Evolutionary conservation across 345 rosid genomes (phyloP), one percentile per base, ranked within the genome.

Genomic region (Hibiscus tridactylites): DNA sequence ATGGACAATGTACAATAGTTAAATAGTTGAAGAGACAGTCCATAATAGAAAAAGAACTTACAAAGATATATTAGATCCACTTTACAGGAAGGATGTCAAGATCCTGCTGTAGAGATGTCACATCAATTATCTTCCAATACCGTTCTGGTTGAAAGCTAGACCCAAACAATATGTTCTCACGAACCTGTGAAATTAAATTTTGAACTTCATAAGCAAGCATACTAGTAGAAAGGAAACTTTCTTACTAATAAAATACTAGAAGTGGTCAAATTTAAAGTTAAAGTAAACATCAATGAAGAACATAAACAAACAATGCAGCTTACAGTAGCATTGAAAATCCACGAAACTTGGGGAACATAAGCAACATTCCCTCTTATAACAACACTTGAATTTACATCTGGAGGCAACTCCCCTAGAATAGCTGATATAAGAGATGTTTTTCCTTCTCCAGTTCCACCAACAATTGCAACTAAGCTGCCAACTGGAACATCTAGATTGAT

Each of bases 241-340:
- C 21, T 47, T 33, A 16, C 53, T 37, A 54, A 73, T 21, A 60
- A 39, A 73, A 65, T 49, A 69, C 35, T 3, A 17, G 64, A 64
- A 56, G 16, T 39, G 50, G 31, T 56, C 3, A 70, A 29, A 65
- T 11, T 57, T 56, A 2, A 62, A 29, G 28, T 47, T 5, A 44
- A 57, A 46, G 58, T 7, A 15, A 10, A 44, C 31, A 47, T 62
- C 53, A 58, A 39, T 47, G 24, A 21, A 13, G 53, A 66, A 71
- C 31, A 72, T 53, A 69, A 59, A 28, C 6, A 46, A 60, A 17
- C 17, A 8, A 21, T 54, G 72, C 21, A 76, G 78, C 94, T 83
- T 81, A 94, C 97, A 59, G 99, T 89, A 73, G 96, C 97, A 84
- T 92, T 95, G 75, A 95, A 95, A 84, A 95, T 95, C 99, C 97